These are phyloP conservation scores for Allomyces arbusculus DNA, from an alignment of 192 early-diverging fungal genomes.

Conservation along the genomic window DNA sequence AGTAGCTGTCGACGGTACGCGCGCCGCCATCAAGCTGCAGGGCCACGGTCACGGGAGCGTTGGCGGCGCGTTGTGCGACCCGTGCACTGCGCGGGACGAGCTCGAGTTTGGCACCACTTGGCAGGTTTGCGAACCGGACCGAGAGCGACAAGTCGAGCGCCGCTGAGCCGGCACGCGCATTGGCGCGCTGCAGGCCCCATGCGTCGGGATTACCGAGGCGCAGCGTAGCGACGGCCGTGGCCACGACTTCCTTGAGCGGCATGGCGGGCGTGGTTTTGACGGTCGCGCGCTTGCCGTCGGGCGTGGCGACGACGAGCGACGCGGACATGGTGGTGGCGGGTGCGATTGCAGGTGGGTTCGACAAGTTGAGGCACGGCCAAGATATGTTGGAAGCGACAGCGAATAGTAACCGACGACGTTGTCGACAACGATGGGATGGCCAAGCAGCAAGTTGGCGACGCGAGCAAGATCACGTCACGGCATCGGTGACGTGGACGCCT, in stretches of 20 bases:
- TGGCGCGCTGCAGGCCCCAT: slow-evolving; percentile 33
- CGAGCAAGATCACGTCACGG: neutral
- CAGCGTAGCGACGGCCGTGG: slow-evolving; percentile 34
- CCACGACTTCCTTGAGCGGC: slow-evolving; percentile 44
- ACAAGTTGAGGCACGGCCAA: too few species aligned
- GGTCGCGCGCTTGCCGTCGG: slow-evolving; percentile 18
- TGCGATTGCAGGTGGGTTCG: too few species aligned
- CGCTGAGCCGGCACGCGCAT: slow-evolving; percentile 23
- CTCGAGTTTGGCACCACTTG: slow-evolving; percentile 52
- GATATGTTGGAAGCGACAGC: too few species aligned
- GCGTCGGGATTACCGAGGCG: slow-evolving; percentile 25
- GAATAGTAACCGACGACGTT: too few species aligned
- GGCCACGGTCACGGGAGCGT: slow-evolving; percentile 32
- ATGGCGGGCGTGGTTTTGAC: slow-evolving; percentile 58
- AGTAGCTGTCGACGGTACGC: slow-evolving; percentile 42
- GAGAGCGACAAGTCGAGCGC: slow-evolving; percentile 47
- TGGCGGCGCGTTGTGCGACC: slow-evolving; percentile 1
- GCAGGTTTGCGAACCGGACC: slow-evolving; percentile 62
- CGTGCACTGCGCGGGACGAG: slow-evolving; percentile 13
- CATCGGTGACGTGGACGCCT: too few species aligned
- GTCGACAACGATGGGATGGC: too few species aligned
- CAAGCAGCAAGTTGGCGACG: too few species aligned
- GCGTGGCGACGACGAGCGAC: slow-evolving; percentile 29
- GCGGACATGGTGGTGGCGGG: slow-evolving; percentile 26
- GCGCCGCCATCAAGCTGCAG: slow-evolving; percentile 50